Evolutionary conservation across 371 early-diverging fungal species (phyloP).

Genomic region (Lichtheimia ornata): DNA sequence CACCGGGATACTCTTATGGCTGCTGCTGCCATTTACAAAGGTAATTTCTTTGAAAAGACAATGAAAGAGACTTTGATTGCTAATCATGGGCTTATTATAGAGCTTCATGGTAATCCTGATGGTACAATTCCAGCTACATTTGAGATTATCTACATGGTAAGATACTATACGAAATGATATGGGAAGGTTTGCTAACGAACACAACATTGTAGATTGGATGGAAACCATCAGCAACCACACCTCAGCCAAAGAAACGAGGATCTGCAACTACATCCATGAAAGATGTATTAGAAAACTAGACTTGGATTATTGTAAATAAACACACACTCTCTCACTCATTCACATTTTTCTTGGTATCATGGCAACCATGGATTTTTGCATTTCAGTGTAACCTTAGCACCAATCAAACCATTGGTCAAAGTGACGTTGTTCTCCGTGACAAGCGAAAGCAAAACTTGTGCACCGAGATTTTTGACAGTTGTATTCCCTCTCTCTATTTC

Average conservation of each 20-base stretch:
- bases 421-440: too few relatives aligned
- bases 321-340: background rate
- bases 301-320: background rate
- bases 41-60: conserved; percentile 33
- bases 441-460: too few relatives aligned
- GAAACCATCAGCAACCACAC: conserved; percentile 79
- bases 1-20: conserved; percentile 85
- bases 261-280: conserved; percentile 74
- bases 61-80: background rate
- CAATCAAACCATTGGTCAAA: too few relatives aligned
- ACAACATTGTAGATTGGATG: conserved; percentile 71
- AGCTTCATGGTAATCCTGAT: conserved; percentile 87
- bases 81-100: conserved; percentile 36
- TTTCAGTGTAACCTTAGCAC: too few relatives aligned
- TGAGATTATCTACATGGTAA: conserved; percentile 81
- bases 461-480: background rate
- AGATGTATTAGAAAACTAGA: conserved; percentile 42
- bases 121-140: conserved; percentile 95
- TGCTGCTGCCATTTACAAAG: conserved; percentile 86
- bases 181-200: background rate
- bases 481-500: background rate
- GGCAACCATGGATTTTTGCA: too few relatives aligned
- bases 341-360: background rate
- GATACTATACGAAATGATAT: conserved; percentile 5
- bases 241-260: conserved; percentile 73